Evolutionary conservation across 768 basidiomycete species (phyloP).

Genomic region (Epithele typhae): DNA sequence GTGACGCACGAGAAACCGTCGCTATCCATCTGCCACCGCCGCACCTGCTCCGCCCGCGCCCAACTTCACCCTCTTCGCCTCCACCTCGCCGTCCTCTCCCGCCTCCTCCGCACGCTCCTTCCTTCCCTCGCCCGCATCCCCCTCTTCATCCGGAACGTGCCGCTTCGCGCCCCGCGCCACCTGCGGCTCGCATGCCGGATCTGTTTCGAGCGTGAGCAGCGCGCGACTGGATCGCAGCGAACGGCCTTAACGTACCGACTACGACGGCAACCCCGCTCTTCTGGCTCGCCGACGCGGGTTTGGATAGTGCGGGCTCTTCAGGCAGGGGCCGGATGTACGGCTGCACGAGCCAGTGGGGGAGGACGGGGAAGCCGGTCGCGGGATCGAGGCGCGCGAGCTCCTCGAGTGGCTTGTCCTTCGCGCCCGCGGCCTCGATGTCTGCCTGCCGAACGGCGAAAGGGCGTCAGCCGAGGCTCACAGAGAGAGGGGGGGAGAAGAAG

Average conservation of each 20-base stretch:
- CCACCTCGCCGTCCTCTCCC: neutral
- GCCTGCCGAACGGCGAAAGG: no score
- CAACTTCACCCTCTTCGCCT: conserved; percentile 11
- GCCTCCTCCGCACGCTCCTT: neutral
- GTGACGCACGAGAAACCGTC: no score
- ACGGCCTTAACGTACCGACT: neutral
- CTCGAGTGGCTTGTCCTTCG: conserved; percentile 26
- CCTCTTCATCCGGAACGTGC: conserved; percentile 4
- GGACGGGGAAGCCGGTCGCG: conserved; percentile 42
- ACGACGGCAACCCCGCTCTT: conserved; percentile 6
- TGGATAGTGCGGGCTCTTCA: conserved; percentile 7
- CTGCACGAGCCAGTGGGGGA: conserved; percentile 72
- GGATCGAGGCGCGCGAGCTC: conserved; percentile 40
- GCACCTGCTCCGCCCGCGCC: neutral
- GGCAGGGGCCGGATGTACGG: conserved; percentile 55
- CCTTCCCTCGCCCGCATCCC: no score
- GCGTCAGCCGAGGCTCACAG: no score
- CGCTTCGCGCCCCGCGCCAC: conserved; percentile 8
- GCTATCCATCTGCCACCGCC: no score
- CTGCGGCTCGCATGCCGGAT: neutral
- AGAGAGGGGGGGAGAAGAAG: no score
- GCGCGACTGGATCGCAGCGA: neutral
- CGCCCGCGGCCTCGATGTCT: conserved; percentile 37
- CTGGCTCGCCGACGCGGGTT: conserved; percentile 2
- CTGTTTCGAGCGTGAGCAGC: neutral